These are phyloP conservation scores for Thelephora terrestris DNA, from an alignment of 1,284 basidiomycete genomes.

Conservation along the genomic window DNA sequence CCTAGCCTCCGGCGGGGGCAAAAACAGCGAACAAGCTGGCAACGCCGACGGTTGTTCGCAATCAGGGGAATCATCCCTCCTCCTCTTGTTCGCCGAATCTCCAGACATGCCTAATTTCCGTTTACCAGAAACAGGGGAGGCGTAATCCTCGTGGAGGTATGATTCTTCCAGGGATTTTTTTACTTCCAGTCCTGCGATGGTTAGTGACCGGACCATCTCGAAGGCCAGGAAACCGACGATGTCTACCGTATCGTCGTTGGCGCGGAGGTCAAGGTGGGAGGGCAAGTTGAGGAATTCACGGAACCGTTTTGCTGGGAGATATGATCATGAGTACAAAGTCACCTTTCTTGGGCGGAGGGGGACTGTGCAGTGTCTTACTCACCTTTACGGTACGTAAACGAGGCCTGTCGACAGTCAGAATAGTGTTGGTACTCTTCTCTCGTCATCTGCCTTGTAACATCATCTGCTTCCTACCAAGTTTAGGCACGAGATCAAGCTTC, in stretches of 20 bases:
- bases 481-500: background rate
- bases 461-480: constrained; percentile 75
- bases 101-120: constrained; percentile 39
- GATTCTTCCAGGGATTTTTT: constrained; percentile 72
- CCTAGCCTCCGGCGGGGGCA: constrained; percentile 70
- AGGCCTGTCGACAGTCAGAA: constrained; percentile 93
- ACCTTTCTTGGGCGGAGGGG: background rate
- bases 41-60: constrained; percentile 46
- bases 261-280: constrained; percentile 79
- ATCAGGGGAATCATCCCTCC: constrained; percentile 49
- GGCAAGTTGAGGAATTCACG: constrained; percentile 93
- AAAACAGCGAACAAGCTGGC: constrained; percentile 63
- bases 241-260: constrained; percentile 93
- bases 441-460: constrained; percentile 93
- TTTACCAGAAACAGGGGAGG: constrained; percentile 55
- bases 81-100: constrained; percentile 49
- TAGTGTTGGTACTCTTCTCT: constrained; percentile 96
- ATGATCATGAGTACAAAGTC: background rate
- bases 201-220: constrained; percentile 92
- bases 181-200: constrained; percentile 76
- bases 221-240: constrained; percentile 96
- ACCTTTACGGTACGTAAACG: constrained; percentile 96
- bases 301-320: constrained; percentile 76
- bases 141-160: constrained; percentile 47
- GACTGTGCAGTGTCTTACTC: constrained; percentile 8